Evolutionary conservation across 495 filamentous ascomycete species (phyloP), one percentile per base, ranked within the genome.

Genomic region (Delitschia confertaspora): DNA sequence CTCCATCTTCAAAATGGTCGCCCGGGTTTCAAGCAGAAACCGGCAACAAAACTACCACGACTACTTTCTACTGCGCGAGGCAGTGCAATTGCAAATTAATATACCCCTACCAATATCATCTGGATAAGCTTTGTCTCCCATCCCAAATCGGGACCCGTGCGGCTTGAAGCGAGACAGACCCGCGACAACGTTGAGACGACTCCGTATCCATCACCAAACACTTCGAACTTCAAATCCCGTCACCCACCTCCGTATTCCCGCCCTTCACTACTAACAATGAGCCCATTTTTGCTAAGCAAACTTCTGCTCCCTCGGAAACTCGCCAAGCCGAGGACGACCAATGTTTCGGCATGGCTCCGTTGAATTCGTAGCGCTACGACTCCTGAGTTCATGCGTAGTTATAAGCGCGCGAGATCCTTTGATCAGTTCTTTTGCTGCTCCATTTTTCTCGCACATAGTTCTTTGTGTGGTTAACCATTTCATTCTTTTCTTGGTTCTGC

Each of bases 381-480:
- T 37, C 18, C 33, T 37, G 55, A 58, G 55, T 58, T 58, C 46
- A 58, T 55, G 51, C 51, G 45, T 26, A 20, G 38, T 51, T 58
- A 48, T 58, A 58, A 58, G 51, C 39, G 27, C 19, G 38, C 25
- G 37, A 8, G 18, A 13, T 26, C 36, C 39, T 47, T 45, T 10
- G 29, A 16, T 22, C 19, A 30, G 23, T 26, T 11, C 27, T 40
- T 40, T 49, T 37, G n/a, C 11, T 32, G 29, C 26, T 38, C 33
- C 24, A 45, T 45, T 39, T 41, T 47, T 19, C 34, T 51, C 39
- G 27, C 27, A 19, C 47, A 36, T 49, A 51, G 37, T 32, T 42
- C 40, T 23, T 7, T 39, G 9, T 39, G 38, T 51, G 38, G 24
- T 38, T 38, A 43, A 47, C 43, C 49, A 49, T 52, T 52, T 16